These are phyloP conservation scores for Podosphaera leucotricha DNA, from an alignment of 2,329 filamentous ascomycete species.

Conservation along the genomic window DNA sequence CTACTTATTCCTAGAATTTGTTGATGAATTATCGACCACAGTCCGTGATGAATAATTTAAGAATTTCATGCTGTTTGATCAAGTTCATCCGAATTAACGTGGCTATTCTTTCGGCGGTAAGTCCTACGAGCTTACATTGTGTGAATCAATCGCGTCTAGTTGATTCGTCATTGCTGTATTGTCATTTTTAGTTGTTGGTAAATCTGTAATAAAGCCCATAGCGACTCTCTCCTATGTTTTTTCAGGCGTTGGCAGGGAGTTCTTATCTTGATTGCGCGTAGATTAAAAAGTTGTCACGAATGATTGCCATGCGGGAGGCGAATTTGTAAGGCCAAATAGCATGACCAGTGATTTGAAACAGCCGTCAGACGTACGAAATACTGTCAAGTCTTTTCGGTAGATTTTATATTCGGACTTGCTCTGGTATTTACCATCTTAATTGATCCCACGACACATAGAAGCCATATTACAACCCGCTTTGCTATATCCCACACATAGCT, in stretches of 20 bases:
- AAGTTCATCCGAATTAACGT: neutral
- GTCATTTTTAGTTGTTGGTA: neutral
- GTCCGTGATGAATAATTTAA: constrained; percentile 1
- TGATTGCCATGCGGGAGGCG: neutral
- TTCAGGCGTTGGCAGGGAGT: neutral
- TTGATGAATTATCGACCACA: neutral
- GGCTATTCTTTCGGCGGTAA: neutral
- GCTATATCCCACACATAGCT: too few relatives aligned
- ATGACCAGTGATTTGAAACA: neutral
- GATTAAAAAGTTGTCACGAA: neutral
- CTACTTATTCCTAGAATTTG: neutral
- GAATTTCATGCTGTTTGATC: neutral
- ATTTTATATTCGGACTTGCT: too few relatives aligned
- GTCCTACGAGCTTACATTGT: neutral
- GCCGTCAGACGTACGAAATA: neutral
- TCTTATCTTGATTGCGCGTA: neutral
- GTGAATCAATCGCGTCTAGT: neutral
- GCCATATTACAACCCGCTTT: too few relatives aligned
- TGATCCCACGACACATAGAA: too few relatives aligned
- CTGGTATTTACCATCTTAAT: too few relatives aligned
- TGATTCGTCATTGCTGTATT: neutral
- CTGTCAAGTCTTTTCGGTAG: too few relatives aligned
- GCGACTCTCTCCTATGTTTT: neutral
- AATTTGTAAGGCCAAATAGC: neutral
- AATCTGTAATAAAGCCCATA: neutral